phyloP scores from a whole-genome alignment of 2,329 filamentous ascomycete genomes.

The Whalleya microplaca region DNA sequence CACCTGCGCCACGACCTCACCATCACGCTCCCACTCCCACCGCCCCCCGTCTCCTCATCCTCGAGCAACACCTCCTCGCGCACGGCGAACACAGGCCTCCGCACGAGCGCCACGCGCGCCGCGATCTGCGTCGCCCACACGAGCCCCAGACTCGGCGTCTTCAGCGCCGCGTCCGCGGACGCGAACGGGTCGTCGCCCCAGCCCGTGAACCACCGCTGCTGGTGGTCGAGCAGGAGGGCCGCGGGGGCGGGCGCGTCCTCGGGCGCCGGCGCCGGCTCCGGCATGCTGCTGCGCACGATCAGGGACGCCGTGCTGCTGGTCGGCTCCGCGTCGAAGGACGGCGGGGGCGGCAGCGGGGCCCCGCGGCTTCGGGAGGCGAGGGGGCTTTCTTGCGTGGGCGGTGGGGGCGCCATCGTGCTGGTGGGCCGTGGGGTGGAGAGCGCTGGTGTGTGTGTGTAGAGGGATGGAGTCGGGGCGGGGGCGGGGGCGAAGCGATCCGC shows the following conservation, averaged over 20 bases:
- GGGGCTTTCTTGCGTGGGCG: slow-evolving; percentile 52
- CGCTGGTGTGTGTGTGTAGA: neutral
- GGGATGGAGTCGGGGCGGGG: slow-evolving; percentile 7
- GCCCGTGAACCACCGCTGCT: slow-evolving; percentile 93
- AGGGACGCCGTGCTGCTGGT: slow-evolving; percentile 43
- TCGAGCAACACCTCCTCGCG: slow-evolving; percentile 36
- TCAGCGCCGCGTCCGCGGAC: slow-evolving; percentile 54
- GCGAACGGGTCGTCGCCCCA: slow-evolving; percentile 75
- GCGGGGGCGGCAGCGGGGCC: slow-evolving; percentile 33
- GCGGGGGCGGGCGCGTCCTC: slow-evolving; percentile 42
- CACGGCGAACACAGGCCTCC: slow-evolving; percentile 60
- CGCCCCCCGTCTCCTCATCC: slow-evolving; percentile 33
- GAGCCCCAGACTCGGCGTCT: slow-evolving; percentile 85
- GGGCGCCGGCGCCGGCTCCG: slow-evolving; percentile 33
- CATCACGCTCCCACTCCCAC: slow-evolving; percentile 39
- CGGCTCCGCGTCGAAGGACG: slow-evolving; percentile 39
- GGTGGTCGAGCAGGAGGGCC: slow-evolving; percentile 78
- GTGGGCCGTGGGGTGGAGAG: slow-evolving; percentile 7
- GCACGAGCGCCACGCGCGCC: slow-evolving; percentile 79
- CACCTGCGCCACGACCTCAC: slow-evolving; percentile 67
- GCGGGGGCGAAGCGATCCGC: slow-evolving; percentile 74
- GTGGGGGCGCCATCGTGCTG: too few relatives aligned
- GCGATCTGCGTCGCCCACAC: slow-evolving; percentile 92
- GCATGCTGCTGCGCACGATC: slow-evolving; percentile 40
- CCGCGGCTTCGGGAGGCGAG: slow-evolving; percentile 50